phyloP scores from a whole-genome alignment of 768 basidiomycete species.

The Glaciozyma martinii region DNA sequence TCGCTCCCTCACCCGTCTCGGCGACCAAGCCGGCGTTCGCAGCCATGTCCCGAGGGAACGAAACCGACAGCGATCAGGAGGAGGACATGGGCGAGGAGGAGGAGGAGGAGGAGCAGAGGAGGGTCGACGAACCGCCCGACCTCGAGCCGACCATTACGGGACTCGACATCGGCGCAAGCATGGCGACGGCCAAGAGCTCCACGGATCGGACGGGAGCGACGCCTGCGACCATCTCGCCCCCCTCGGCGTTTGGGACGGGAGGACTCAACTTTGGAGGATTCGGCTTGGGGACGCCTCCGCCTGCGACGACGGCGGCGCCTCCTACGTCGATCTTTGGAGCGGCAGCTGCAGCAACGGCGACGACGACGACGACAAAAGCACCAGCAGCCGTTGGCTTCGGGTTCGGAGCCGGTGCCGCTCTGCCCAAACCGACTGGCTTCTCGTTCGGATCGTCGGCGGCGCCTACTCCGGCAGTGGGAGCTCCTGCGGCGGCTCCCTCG shows the following conservation, averaged over 20 bases:
- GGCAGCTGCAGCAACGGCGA: not conserved
- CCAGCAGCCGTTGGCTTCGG: not conserved
- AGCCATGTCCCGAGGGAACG: not conserved
- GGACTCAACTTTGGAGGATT: constrained; percentile 15
- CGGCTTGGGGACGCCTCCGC: constrained; percentile 4
- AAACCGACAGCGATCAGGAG: constrained; percentile 13
- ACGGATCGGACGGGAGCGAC: not conserved
- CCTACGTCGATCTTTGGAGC: constrained; percentile 1
- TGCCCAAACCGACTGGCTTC: not conserved
- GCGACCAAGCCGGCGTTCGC: not conserved
- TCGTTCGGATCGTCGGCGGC: constrained; percentile 13
- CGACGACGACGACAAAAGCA: not conserved
- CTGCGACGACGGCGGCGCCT: not conserved
- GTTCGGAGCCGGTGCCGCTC: not conserved
- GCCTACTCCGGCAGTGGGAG: constrained; percentile 8
- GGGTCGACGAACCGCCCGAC: constrained; percentile 30
- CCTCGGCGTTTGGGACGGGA: not conserved
- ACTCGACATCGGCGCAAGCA: constrained; percentile 14
- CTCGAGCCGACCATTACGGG: constrained; percentile 22
- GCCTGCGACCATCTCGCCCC: not conserved
- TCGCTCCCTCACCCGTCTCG: not conserved
- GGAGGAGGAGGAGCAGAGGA: not conserved
- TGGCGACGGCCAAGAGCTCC: constrained; percentile 9
- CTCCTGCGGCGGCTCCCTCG: not conserved
- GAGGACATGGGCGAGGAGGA: constrained; percentile 8